phyloP scores from a whole-genome alignment of 176 grass and related monocot species.

The Triticum urartu region DNA sequence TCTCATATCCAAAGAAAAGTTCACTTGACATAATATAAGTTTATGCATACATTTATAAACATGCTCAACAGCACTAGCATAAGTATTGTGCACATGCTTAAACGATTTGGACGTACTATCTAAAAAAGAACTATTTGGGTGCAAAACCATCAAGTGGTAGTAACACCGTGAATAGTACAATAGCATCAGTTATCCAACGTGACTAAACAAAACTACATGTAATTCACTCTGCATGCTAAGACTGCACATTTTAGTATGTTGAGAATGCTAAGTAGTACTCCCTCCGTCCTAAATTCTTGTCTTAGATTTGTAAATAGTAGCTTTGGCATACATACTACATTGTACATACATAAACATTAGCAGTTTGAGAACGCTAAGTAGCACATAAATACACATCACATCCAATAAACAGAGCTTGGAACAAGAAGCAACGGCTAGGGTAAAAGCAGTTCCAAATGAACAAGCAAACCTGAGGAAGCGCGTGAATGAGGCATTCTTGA shows the following conservation, averaged over 20 bases:
- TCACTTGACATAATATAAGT: slow-evolving; percentile 11
- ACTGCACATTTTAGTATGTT: neutral
- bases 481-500: slow-evolving; percentile 14
- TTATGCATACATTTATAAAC: neutral
- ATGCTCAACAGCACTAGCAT: slow-evolving; percentile 8
- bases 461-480: slow-evolving; percentile 27
- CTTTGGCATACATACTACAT: neutral
- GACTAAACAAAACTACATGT: neutral
- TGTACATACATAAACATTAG: neutral
- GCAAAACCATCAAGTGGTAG: neutral
- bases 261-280: neutral
- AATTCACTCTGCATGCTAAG: neutral
- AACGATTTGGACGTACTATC: neutral
- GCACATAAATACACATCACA: neutral
- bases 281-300: too few species aligned
- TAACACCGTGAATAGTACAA: neutral
- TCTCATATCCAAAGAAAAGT: slow-evolving; percentile 1
- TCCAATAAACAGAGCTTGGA: neutral
- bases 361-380: neutral
- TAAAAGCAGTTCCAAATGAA: slow-evolving; percentile 12
- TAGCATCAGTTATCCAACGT: neutral
- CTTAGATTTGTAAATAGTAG: neutral
- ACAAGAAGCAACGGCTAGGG: neutral
- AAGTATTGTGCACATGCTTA: neutral
- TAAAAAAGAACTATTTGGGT: neutral